Base-by-base conservation (phyloP, 345 rosid genomes). In the Acer campestre region DNA sequence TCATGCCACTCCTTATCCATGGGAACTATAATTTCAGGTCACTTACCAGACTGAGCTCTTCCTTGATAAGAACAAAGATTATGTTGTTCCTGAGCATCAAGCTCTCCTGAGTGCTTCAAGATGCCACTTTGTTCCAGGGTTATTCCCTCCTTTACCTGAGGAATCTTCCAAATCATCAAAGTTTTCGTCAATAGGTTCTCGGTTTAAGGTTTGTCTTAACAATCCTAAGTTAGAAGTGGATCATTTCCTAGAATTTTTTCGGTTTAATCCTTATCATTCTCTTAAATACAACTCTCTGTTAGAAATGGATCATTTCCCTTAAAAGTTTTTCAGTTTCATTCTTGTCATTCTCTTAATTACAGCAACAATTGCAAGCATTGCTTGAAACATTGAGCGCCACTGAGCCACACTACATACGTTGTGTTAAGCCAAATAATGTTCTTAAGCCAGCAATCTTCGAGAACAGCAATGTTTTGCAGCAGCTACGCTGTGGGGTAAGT, bases 401-500 rank as follows among this genome's bases (percentile, higher is more conserved):
- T 20, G 98, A 94, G 88, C 99, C 98, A 31, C 98, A 90, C 79
- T 96, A 96, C 82, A 89, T 96, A 82, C 97, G 99, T 13, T 96
- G 99, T 82, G 93, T 94, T 72, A 96, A 96, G 88, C 99, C 99
- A 70, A 96, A 96, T 80, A 94, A 91, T 85, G 89, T 90, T 80
- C 95, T 96, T 35, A 96, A 91, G 90, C 98, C 99, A 29, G 77
- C 89, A 23, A 90, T 94, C 77, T 96, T 96, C 84, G 99, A 96
- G 88, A 91, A 89, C 80, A 71, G 63, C 74, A 92, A 88, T 85
- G 85, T 92, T 79, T 84, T 96, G 75, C 99, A 92, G 75, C 99
- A 96, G 80, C 91, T 96, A 68, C 91, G 92, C 40, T 96, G 99
- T 83, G 99, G 99, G 90, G 99, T 96, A 87, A 87, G 98, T 85